A percentile compares a stretch with the other conserved stretches of the same genome.
Conservation (phyloP, 208 protist genomes). For the Vickermania spadyakhi region DNA sequence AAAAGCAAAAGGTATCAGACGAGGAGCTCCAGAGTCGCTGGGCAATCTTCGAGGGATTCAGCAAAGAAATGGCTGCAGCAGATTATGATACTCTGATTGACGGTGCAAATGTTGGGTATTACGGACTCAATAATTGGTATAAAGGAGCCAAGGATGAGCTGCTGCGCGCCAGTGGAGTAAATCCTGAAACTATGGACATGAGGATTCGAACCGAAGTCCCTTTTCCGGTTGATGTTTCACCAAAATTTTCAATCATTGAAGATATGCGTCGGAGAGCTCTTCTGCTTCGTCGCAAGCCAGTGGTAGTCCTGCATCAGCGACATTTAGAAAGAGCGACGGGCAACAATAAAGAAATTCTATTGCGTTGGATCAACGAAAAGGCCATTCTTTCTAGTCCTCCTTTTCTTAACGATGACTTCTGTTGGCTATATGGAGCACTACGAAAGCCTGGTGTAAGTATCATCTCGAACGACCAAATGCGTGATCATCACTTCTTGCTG, state of each 20-base stretch:
- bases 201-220: slow-evolving; percentile 37
- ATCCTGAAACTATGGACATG: slow-evolving; percentile 23
- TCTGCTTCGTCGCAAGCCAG: slow-evolving; percentile 24
- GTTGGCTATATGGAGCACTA: slow-evolving; percentile 72
- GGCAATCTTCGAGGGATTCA: slow-evolving; percentile 52
- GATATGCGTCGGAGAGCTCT: slow-evolving; percentile 31
- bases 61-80: slow-evolving; percentile 16
- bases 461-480: slow-evolving; percentile 80
- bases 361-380: slow-evolving; percentile 25
- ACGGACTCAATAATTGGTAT: slow-evolving; percentile 76
- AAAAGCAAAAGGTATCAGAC: slow-evolving; percentile 45
- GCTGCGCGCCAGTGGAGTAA: slow-evolving; percentile 28
- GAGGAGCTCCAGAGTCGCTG: slow-evolving; percentile 25
- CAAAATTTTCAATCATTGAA: slow-evolving; percentile 77
- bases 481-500: slow-evolving; percentile 75
- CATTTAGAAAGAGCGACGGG: slow-evolving; percentile 23
- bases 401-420: slow-evolving; percentile 86
- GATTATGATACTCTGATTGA: slow-evolving; percentile 73
- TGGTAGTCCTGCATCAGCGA: slow-evolving; percentile 74
- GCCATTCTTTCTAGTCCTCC: slow-evolving; percentile 47
- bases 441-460: slow-evolving; percentile 31
- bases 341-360: slow-evolving; percentile 25
- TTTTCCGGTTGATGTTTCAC: slow-evolving; percentile 76
- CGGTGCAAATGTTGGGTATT: slow-evolving; percentile 76
- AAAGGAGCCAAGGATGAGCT: slow-evolving; percentile 43